These are phyloP conservation scores for Eucalyptus viminalis DNA, from an alignment of 345 rosid genomes.

Conservation along the genomic window DNA sequence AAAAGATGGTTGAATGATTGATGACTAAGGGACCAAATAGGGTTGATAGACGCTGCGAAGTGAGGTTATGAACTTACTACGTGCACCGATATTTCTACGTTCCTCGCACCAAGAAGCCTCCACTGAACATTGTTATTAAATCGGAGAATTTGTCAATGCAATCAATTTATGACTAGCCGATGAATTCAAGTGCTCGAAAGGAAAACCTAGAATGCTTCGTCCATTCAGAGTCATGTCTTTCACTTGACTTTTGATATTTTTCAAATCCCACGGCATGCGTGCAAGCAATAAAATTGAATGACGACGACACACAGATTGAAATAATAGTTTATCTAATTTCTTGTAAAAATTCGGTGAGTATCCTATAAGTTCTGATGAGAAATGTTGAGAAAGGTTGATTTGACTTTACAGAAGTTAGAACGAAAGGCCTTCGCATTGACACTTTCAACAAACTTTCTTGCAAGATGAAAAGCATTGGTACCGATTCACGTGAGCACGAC, in stretches of 20 bases:
- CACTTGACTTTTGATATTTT: neutral
- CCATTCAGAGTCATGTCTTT: neutral
- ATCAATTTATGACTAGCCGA: neutral
- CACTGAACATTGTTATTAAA: accelerated
- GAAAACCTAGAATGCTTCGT: neutral
- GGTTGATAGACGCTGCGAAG: too few species aligned
- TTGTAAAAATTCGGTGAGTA: neutral
- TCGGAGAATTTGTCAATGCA: neutral
- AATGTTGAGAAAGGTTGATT: neutral
- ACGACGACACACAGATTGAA: neutral
- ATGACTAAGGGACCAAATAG: too few species aligned
- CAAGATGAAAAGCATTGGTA: neutral
- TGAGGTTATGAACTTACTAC: too few species aligned
- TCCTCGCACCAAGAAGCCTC: neutral
- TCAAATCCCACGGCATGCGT: neutral
- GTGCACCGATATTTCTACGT: too few species aligned
- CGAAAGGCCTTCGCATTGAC: neutral
- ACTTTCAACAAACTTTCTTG: neutral
- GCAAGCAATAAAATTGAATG: neutral
- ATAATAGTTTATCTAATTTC: neutral
- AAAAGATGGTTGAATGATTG: too few species aligned
- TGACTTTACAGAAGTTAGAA: neutral
- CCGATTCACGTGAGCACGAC: neutral
- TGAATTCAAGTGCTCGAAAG: neutral
- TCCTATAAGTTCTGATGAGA: neutral